Percentiles rank a stretch among this genome's conserved stretches.
These are phyloP conservation scores for Blastobotrys capitulatus DNA, from an alignment of 1,139 yeast species.

Conservation along the genomic window DNA sequence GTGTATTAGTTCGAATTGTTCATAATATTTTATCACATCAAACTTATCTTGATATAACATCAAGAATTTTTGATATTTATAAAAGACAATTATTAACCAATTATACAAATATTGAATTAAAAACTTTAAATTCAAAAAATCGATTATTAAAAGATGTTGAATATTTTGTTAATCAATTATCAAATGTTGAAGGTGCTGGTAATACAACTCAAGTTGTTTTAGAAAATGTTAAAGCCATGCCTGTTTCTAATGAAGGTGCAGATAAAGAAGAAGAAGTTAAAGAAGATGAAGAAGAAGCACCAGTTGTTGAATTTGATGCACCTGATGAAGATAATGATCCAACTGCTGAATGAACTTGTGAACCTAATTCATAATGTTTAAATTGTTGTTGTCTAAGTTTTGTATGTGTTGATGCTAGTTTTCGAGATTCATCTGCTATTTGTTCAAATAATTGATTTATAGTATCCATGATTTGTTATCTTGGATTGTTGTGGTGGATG, in stretches of 20 bases:
- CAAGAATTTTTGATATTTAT: conserved; percentile 48
- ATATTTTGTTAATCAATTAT: conserved; percentile 55
- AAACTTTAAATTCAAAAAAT: conserved; percentile 27
- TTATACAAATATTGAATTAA: conserved; percentile 48
- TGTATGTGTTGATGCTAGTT: conserved; percentile 2
- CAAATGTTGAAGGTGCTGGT: conserved; percentile 58
- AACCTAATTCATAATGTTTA: conserved; percentile 1
- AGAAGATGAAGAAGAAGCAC: background rate
- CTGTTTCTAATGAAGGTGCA: conserved; percentile 10
- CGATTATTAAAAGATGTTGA: conserved; percentile 56
- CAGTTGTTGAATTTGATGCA: background rate
- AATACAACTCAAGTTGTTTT: conserved; percentile 59
- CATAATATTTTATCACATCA: conserved; percentile 51
- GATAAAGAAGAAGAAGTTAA: background rate
- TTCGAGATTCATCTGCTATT: background rate
- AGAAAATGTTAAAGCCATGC: conserved; percentile 55
- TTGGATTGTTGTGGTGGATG: background rate
- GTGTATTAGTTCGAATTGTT: conserved; percentile 56
- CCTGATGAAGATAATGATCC: background rate
- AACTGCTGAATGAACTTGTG: background rate
- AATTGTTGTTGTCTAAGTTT: conserved; percentile 6
- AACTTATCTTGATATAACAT: conserved; percentile 38
- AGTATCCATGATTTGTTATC: background rate
- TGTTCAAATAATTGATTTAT: conserved; percentile 5
- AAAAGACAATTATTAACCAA: conserved; percentile 52